Percentiles rank a stretch among this genome's conserved stretches.
Conservation (phyloP, 257 asterid genomes). For the Thymus mandschuricus region DNA sequence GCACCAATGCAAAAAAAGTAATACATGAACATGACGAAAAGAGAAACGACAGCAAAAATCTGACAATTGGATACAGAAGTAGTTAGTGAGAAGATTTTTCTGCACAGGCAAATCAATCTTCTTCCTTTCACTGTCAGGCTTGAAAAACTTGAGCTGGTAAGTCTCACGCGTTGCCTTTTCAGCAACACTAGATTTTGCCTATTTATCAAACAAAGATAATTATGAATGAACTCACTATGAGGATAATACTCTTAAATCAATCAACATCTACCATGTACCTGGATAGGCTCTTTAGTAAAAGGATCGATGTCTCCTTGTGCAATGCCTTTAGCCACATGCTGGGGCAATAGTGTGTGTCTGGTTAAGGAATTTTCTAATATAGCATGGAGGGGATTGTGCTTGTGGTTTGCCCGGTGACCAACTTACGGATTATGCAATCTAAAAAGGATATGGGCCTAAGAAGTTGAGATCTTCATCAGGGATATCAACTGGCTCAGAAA, state of each 20-base stretch:
- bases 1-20: background rate
- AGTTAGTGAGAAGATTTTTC: conserved; percentile 86
- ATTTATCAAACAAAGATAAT: conserved; percentile 30
- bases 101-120: conserved; percentile 89
- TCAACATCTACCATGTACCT: conserved; percentile 48
- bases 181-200: conserved; percentile 50
- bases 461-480: conserved; percentile 63
- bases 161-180: conserved; percentile 44
- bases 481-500: conserved; percentile 55
- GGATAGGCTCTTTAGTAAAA: conserved; percentile 70
- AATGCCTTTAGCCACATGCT: conserved; percentile 78
- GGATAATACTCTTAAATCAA: conserved; percentile 9
- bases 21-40: conserved; percentile 11
- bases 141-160: conserved; percentile 62
- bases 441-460: conserved; percentile 96
- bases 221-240: background rate
- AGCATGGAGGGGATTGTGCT: conserved; percentile 26
- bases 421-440: conserved; percentile 9
- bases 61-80: conserved; percentile 84
- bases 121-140: conserved; percentile 65
- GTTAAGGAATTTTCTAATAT: conserved; percentile 62
- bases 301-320: conserved; percentile 93
- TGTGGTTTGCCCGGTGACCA: background rate
- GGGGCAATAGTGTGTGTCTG: conserved; percentile 62
- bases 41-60: conserved; percentile 18